phyloP scores from a whole-genome alignment of 148 eudicot species.

The Persicaria tinctoria region DNA sequence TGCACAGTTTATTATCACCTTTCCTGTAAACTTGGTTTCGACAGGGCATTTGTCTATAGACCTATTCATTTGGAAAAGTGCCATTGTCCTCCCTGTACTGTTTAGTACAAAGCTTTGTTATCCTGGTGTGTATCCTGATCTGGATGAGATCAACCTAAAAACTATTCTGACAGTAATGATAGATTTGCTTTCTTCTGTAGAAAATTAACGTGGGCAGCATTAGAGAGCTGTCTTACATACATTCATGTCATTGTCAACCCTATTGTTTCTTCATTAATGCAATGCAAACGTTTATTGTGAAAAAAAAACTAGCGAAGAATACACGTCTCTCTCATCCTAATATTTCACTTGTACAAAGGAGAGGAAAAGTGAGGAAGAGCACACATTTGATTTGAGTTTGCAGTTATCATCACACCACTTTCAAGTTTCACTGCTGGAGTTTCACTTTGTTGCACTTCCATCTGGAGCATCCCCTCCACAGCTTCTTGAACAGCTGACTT shows the following conservation, averaged over 20 bases:
- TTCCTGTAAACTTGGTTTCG: not conserved
- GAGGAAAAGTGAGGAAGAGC: not conserved
- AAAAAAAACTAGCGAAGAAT: too few species aligned
- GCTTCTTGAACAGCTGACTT: not conserved
- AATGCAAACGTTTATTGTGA: not conserved
- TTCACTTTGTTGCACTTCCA: not conserved
- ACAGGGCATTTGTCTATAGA: not conserved
- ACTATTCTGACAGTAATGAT: not conserved
- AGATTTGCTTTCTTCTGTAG: too few species aligned
- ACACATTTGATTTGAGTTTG: not conserved
- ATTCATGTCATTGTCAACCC: not conserved
- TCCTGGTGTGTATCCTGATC: not conserved
- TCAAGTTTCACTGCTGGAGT: not conserved
- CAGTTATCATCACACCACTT: too few species aligned
- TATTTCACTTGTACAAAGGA: too few species aligned
- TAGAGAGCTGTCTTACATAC: not conserved
- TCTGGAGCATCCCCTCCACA: not conserved
- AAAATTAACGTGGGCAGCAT: too few species aligned
- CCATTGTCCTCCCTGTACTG: not conserved
- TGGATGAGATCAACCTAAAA: not conserved
- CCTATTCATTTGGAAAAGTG: not conserved
- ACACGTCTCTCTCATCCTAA: too few species aligned
- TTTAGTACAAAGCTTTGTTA: not conserved
- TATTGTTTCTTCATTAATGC: not conserved
- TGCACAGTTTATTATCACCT: not conserved